Evolutionary conservation across 2,329 filamentous ascomycete species (phyloP), one percentile per base, ranked within the genome.

Genomic region (Parastagonospora nodorum): DNA sequence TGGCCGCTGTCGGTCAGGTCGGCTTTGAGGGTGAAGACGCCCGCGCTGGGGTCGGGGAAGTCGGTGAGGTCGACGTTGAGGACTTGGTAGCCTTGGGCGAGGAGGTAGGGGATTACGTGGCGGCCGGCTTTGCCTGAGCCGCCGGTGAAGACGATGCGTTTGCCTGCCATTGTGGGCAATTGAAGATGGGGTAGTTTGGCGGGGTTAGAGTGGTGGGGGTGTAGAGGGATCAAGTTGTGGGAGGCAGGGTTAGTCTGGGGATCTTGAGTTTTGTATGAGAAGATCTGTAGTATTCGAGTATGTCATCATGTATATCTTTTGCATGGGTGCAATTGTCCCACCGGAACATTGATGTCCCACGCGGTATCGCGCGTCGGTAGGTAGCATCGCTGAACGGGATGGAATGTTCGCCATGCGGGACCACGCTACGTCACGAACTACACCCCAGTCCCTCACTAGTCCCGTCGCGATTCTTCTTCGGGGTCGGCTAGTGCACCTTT

Each of bases 1-100:
- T 84, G 80, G 16, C 81, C 82, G 36, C 72, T 75, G 58, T 83
- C 75, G 8, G 82, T 82, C 36, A 85, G 75, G 61, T 84, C 82
- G 10, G 77, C 77, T 55, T 81, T 82, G 37, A 85, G 68, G 0
- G 82, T 84, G 65, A 81, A 80, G 42, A 84, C 78, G 11, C 64
- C 67, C 5, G 65, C 64, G 27, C 67, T 66, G 3, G 74, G 77
- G 48, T 77, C 76, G 5, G 75, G 71, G 15, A 80, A 74, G 5
- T 78, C 74, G 12, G 73, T 66, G 4, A 84, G 73, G 58, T 84
- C 82, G n/a, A 84, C 67, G 52, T 85, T 85, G 27, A 84, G 74
- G 30, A 84, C 74, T 51, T 77, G 63, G 58, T 84, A 77, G 29
- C 80, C 81, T 50, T 75, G 70, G 8, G 76, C 71, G 28, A 82